These are phyloP conservation scores for Paracoccidioides lutzii DNA, from an alignment of 2,329 filamentous ascomycete species.

Conservation along the genomic window DNA sequence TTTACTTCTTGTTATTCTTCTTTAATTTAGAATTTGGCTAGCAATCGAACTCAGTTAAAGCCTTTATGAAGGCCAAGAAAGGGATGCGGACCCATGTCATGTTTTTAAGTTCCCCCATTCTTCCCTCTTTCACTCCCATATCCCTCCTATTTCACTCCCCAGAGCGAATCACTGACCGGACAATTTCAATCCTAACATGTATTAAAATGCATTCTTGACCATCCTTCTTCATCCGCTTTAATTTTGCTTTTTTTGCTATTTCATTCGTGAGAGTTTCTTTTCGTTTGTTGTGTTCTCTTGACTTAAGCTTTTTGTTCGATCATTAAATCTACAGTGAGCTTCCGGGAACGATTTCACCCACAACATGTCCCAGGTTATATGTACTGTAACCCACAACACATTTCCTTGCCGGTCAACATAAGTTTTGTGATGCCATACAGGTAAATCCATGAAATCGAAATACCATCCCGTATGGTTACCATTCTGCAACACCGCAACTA, in stretches of 20 bases:
- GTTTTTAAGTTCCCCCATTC: background rate
- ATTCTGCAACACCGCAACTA: no score
- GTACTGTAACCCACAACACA: no score
- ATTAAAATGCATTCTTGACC: slow-evolving; percentile 3
- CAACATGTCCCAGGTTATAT: no score
- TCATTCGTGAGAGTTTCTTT: background rate
- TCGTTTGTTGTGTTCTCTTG: background rate
- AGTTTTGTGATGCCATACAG: no score
- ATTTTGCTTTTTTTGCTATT: background rate
- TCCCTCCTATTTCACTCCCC: background rate
- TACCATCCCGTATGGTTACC: no score
- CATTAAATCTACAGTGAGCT: background rate
- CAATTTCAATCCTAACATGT: background rate
- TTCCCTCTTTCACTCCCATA: background rate
- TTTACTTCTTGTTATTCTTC: background rate
- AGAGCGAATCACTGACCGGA: background rate
- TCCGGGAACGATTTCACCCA: background rate
- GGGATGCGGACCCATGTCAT: background rate
- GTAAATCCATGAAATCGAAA: no score
- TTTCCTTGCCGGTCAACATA: no score
- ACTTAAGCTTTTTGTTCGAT: background rate
- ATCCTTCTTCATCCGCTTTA: background rate
- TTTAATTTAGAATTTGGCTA: slow-evolving; percentile 2
- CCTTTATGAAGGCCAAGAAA: background rate
- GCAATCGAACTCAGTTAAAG: background rate